Conservation (phyloP, 2,329 filamentous ascomycete genomes). For the Trichoderma semiorbis region DNA sequence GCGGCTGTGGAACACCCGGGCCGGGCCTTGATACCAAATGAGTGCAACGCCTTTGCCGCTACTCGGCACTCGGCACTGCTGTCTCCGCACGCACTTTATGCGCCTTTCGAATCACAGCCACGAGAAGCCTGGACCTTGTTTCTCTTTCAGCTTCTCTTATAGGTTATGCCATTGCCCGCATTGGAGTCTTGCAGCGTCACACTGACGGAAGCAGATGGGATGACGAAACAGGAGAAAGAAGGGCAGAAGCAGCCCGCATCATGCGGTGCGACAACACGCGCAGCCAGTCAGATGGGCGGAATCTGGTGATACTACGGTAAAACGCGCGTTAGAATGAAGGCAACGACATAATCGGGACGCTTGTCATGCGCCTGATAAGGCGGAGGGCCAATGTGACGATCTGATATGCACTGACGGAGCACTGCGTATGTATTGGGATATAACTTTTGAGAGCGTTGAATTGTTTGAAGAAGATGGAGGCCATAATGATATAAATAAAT, state of each 20-base stretch:
- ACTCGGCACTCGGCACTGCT: constrained; percentile 6
- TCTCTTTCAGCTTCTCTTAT: neutral
- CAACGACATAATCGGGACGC: neutral
- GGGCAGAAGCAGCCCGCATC: neutral
- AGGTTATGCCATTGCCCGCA: neutral
- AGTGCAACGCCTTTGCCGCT: neutral
- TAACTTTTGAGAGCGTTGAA: neutral
- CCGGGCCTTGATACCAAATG: neutral
- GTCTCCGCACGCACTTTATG: constrained; percentile 9
- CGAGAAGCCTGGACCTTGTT: neutral
- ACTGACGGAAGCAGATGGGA: constrained; percentile 2
- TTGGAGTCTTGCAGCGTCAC: neutral
- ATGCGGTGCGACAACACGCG: neutral
- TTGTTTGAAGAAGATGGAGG: neutral
- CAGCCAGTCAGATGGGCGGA: neutral
- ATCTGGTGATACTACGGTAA: neutral
- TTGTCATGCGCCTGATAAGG: neutral
- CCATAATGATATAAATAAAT: neutral
- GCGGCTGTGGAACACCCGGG: neutral
- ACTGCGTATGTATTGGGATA: neutral
- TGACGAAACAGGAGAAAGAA: neutral
- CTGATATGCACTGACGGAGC: neutral
- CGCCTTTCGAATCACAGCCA: neutral
- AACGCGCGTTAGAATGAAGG: neutral
- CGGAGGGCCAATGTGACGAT: neutral